Conservation (phyloP, 2,329 filamentous ascomycete species). For the Xylariaceae sp. region DNA sequence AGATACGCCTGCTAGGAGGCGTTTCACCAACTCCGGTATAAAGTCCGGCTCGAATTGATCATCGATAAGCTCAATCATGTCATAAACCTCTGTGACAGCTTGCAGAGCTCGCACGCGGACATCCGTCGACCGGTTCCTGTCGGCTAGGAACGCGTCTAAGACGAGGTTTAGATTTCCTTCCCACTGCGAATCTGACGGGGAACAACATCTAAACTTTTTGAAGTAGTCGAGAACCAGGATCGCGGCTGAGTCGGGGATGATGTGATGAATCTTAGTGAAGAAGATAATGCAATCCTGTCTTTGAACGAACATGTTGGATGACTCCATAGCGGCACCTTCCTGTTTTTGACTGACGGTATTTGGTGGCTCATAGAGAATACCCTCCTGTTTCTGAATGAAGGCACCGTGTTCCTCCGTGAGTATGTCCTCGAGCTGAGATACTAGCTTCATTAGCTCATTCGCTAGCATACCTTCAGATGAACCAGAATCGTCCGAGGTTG, state of each 20-base stretch:
- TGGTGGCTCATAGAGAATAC: conserved; percentile 2
- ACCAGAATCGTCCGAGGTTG: conserved; percentile 36
- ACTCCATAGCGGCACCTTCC: conserved; percentile 35
- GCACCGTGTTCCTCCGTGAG: conserved; percentile 50
- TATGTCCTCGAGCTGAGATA: conserved; percentile 54
- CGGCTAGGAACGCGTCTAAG: conserved; percentile 64
- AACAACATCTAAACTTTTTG: conserved; percentile 69
- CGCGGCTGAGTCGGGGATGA: conserved; percentile 66
- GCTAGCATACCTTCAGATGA: conserved; percentile 44
- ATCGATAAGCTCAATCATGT: conserved; percentile 60
- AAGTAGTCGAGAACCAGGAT: conserved; percentile 69
- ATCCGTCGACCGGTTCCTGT: conserved; percentile 60
- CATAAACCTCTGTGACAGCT: conserved; percentile 61
- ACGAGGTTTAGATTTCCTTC: conserved; percentile 64
- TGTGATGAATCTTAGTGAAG: conserved; percentile 62
- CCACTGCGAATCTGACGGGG: conserved; percentile 72
- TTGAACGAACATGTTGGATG: conserved; percentile 58
- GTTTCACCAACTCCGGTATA: conserved; percentile 61
- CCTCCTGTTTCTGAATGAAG: conserved; percentile 61
- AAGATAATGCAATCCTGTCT: conserved; percentile 68
- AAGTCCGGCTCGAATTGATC: conserved; percentile 61
- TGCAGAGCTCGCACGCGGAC: conserved; percentile 66
- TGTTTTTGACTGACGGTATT: conserved; percentile 6
- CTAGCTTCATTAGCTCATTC: conserved; percentile 48
- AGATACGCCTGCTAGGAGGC: conserved; percentile 62